These are phyloP conservation scores for Pezicula carpinea DNA, from an alignment of 2,329 filamentous ascomycete species.

Conservation along the genomic window DNA sequence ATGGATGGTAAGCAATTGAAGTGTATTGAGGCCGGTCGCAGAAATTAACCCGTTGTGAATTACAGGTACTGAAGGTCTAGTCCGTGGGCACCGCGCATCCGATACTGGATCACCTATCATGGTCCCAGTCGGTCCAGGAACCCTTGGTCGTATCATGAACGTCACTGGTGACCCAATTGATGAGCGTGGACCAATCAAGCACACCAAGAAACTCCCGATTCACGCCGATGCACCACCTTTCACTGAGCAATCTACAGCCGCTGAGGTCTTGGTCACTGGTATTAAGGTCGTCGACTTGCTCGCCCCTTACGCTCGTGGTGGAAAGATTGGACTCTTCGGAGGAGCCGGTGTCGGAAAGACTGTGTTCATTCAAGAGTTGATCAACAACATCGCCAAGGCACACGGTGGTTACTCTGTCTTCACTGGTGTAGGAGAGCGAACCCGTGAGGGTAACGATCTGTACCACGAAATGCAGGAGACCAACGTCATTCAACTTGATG, in stretches of 20 bases:
- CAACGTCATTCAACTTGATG: slow-evolving; percentile 97
- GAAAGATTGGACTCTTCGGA: slow-evolving; percentile 99
- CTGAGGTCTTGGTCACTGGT: slow-evolving; percentile 96
- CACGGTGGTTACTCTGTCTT: slow-evolving; percentile 99
- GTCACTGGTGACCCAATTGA: slow-evolving; percentile 99
- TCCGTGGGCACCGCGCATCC: slow-evolving; percentile 77
- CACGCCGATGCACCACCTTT: slow-evolving; percentile 92
- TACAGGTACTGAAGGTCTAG: slow-evolving; percentile 96
- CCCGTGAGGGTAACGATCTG: slow-evolving; percentile 99
- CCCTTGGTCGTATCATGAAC: slow-evolving; percentile 99
- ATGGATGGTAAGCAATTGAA: slow-evolving; percentile 80
- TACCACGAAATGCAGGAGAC: slow-evolving; percentile 99
- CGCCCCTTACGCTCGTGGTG: slow-evolving; percentile 99
- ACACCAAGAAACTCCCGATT: slow-evolving; percentile 80
- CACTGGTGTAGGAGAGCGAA: slow-evolving; percentile 99
- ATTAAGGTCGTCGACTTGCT: slow-evolving; percentile 99
- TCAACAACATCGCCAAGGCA: slow-evolving; percentile 99
- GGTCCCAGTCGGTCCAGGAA: slow-evolving; percentile 89
- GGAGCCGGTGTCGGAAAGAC: slow-evolving; percentile 99
- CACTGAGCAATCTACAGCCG: slow-evolving; percentile 90
- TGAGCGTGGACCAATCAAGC: slow-evolving; percentile 97
- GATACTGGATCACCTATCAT: slow-evolving; percentile 95
- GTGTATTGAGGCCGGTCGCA: slow-evolving; percentile 8
- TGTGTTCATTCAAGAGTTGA: slow-evolving; percentile 99
- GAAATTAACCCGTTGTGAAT: slow-evolving; percentile 18